phyloP scores from a whole-genome alignment of 2,329 filamentous ascomycete species.

The Pyrenochaeta sp. region DNA sequence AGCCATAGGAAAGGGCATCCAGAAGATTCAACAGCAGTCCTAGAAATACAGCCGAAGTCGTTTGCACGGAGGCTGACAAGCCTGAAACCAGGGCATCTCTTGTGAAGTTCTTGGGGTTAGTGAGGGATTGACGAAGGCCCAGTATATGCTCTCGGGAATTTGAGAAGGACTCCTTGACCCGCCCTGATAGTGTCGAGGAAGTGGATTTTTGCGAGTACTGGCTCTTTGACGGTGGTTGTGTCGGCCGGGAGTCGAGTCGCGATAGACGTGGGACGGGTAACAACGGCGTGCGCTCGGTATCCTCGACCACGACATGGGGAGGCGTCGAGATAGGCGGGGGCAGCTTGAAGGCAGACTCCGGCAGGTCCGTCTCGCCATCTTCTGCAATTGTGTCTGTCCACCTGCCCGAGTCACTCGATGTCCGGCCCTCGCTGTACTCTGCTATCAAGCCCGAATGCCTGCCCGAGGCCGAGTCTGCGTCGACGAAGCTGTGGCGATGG shows the following conservation, averaged over 20 bases:
- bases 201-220: constrained; percentile 28
- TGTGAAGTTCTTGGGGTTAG: constrained; percentile 77
- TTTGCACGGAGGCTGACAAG: constrained; percentile 70
- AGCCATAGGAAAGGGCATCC: constrained; percentile 92
- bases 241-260: constrained; percentile 25
- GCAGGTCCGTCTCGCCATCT: constrained; percentile 65
- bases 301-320: constrained; percentile 37
- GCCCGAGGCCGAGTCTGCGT: constrained; percentile 28
- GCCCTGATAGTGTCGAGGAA: constrained; percentile 22
- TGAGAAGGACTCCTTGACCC: constrained; percentile 26
- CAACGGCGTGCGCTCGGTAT: constrained; percentile 48
- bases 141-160: constrained; percentile 29
- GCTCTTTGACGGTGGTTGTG: constrained; percentile 15
- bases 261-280: constrained; percentile 44
- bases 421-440: constrained; percentile 31
- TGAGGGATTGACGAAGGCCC: constrained; percentile 42
- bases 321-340: constrained; percentile 7
- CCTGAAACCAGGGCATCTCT: constrained; percentile 68
- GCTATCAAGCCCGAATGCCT: constrained; percentile 20
- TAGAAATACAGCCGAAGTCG: constrained; percentile 85
- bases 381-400: constrained; percentile 65
- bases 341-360: constrained; percentile 47
- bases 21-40: constrained; percentile 90
- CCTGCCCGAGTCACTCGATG: constrained; percentile 43
- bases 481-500: constrained; percentile 33